Percentiles rank a stretch among this genome's conserved stretches.
These are phyloP conservation scores for Escallonia rubra DNA, from an alignment of 129 eudicot genomes.

Conservation along the genomic window DNA sequence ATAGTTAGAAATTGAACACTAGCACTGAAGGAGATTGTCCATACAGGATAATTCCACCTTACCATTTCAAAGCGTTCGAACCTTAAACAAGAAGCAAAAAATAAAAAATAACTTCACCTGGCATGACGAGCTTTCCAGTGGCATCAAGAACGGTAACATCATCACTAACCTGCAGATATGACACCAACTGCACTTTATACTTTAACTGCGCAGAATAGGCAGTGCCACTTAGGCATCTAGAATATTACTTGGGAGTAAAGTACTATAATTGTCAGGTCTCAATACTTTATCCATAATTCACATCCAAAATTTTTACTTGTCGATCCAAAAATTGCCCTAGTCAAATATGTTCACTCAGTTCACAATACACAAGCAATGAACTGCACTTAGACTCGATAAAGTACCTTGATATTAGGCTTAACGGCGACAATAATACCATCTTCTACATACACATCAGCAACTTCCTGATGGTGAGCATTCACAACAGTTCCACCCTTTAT, in stretches of 20 bases:
- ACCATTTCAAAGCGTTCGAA: neutral
- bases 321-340: no score
- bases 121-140: constrained; percentile 95
- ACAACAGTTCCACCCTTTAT: constrained; percentile 94
- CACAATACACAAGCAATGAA: no score
- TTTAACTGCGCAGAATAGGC: no score
- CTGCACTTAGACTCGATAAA: neutral
- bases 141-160: constrained; percentile 79
- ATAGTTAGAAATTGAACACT: no score
- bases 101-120: constrained; percentile 43
- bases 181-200: no score
- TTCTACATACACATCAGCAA: constrained; percentile 93
- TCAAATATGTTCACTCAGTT: no score
- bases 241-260: no score
- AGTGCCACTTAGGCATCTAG: no score
- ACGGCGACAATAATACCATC: constrained; percentile 83
- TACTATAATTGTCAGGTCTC: no score
- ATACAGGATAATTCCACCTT: neutral
- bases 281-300: no score
- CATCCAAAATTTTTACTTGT: no score
- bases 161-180: constrained; percentile 64
- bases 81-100: neutral
- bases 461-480: constrained; percentile 78
- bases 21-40: neutral
- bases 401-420: constrained; percentile 66